A percentile compares a stretch with the other conserved stretches of the same genome.
Conservation (phyloP, 192 early-diverging fungal genomes). For the Funneliformis geosporum region DNA sequence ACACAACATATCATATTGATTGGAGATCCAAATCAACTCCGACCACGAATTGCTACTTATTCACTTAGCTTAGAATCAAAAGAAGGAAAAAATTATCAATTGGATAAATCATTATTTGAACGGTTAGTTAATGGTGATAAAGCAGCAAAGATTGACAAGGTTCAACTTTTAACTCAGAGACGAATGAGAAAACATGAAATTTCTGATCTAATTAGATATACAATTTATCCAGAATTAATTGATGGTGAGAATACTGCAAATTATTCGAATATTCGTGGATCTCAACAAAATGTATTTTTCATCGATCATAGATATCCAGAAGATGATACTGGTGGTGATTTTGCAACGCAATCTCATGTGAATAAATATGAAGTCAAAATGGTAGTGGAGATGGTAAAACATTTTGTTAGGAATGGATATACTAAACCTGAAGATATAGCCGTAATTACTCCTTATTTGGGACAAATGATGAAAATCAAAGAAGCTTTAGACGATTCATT, state of each 20-base stretch:
- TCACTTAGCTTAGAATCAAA: constrained; percentile 39
- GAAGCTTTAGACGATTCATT: constrained; percentile 36
- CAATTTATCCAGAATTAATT: constrained; percentile 49
- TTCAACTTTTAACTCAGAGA: constrained; percentile 37
- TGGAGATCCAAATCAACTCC: constrained; percentile 46
- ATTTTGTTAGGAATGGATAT: constrained; percentile 57
- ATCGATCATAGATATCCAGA: constrained; percentile 51
- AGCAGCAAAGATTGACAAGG: background rate
- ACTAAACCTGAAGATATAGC: constrained; percentile 53
- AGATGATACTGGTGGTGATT: constrained; percentile 35
- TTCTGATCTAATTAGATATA: constrained; percentile 45
- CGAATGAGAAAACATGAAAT: constrained; percentile 57
- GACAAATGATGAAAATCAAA: constrained; percentile 50
- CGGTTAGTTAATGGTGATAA: constrained; percentile 32
- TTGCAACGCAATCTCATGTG: constrained; percentile 46
- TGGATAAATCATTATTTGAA: constrained; percentile 58
- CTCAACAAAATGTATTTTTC: constrained; percentile 51
- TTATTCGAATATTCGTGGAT: constrained; percentile 45
- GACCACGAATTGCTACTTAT: background rate
- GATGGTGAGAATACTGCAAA: constrained; percentile 39
- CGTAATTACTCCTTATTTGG: constrained; percentile 56
- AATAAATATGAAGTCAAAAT: constrained; percentile 55
- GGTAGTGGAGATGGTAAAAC: constrained; percentile 46
- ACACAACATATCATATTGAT: constrained; percentile 60
- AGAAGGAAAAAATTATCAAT: constrained; percentile 39